Evolutionary conservation across 345 rosid species (phyloP).

Genomic region (Lenwebbia sp.): DNA sequence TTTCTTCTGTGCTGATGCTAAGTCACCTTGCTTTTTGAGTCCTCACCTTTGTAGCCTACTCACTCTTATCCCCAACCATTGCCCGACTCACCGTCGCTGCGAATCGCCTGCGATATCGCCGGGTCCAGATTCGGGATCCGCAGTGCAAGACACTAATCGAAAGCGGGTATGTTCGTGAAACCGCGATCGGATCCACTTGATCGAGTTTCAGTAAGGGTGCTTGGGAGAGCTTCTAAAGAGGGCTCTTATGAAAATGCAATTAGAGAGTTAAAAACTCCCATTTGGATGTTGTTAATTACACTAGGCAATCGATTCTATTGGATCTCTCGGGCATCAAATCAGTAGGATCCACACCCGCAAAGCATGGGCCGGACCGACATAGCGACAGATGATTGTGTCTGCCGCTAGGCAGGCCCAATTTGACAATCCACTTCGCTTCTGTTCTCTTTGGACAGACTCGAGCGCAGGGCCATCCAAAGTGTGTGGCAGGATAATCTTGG

Average conservation of each 20-base stretch:
- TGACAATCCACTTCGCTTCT: not conserved
- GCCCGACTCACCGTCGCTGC: not conserved
- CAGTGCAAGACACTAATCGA: not conserved
- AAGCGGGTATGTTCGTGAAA: not conserved
- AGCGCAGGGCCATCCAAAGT: not conserved
- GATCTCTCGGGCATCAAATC: not conserved
- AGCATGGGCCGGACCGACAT: not conserved
- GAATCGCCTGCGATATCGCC: not conserved
- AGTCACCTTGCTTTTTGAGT: not conserved
- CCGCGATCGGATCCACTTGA: not conserved
- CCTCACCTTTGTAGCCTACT: not conserved
- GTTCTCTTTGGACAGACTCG: not conserved
- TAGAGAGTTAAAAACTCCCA: not conserved
- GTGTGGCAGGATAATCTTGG: not conserved
- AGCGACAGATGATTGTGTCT: not conserved
- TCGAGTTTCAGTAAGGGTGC: not conserved
- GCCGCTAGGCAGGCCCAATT: not conserved
- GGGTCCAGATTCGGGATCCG: not conserved
- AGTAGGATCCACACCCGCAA: not conserved
- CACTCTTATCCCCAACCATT: not conserved
- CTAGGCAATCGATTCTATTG: not conserved
- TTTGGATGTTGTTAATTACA: not conserved
- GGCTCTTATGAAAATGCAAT: not conserved
- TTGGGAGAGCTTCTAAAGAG: not conserved
- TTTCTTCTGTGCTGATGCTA: not conserved